Percentiles rank a stretch among this genome's conserved stretches.
phyloP scores from a whole-genome alignment of 2,329 filamentous ascomycete genomes.

The Aspergillus carbonarius region DNA sequence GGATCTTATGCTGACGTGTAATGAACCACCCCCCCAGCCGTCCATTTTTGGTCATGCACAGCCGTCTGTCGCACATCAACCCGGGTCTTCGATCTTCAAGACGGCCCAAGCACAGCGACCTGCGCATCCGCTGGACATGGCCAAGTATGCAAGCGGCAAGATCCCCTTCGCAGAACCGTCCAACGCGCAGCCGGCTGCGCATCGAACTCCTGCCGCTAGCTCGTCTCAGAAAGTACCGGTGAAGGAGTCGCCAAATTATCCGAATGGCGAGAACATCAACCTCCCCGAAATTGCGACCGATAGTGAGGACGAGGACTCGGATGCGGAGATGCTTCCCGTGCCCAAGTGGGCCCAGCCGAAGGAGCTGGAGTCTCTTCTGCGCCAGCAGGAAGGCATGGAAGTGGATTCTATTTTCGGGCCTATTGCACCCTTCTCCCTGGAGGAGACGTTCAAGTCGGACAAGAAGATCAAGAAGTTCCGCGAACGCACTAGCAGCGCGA shows the following conservation, averaged over 20 bases:
- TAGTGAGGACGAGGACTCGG: conserved; percentile 79
- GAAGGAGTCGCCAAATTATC: conserved; percentile 78
- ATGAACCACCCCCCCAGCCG: conserved; percentile 36
- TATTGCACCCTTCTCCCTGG: conserved; percentile 85
- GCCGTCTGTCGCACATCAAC: conserved; percentile 31
- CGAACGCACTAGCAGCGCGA: conserved; percentile 86
- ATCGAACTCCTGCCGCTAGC: conserved; percentile 67
- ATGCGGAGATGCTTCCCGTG: conserved; percentile 61
- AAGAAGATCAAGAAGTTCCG: conserved; percentile 89
- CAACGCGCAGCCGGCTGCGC: conserved; percentile 46
- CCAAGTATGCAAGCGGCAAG: conserved; percentile 81
- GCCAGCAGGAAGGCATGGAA: conserved; percentile 70
- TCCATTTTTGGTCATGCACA: conserved; percentile 43
- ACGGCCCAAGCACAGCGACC: conserved; percentile 58
- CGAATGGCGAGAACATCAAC: conserved; percentile 84
- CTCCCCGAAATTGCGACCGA: conserved; percentile 95
- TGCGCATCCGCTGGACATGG: conserved; percentile 74
- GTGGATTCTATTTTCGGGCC: conserved; percentile 91
- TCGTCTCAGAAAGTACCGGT: conserved; percentile 40
- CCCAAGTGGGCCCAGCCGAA: conserved; percentile 89
- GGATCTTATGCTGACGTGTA: background rate
- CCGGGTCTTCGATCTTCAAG: conserved; percentile 38
- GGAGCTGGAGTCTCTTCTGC: conserved; percentile 71
- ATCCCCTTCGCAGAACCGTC: conserved; percentile 81
- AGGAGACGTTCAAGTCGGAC: conserved; percentile 90